Conservation (phyloP, 805 yeast genomes). For the Wickerhamiella domercqiae region DNA sequence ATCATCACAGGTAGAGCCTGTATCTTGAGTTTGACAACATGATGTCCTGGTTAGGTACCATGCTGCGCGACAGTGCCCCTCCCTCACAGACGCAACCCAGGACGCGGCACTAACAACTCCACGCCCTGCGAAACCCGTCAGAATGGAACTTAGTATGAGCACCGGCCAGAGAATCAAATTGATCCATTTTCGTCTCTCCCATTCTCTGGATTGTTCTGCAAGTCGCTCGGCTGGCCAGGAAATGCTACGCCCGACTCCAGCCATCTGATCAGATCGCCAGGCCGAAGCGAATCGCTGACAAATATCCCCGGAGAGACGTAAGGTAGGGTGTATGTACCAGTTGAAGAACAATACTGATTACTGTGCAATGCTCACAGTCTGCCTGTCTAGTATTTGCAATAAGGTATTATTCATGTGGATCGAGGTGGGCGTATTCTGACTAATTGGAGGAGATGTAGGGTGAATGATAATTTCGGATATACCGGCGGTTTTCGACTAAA, state of each 20-base stretch:
- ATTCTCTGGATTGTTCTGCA: neutral
- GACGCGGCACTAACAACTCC: slow-evolving; percentile 62
- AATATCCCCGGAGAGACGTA: too few species aligned
- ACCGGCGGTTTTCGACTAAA: too few species aligned
- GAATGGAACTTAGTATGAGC: slow-evolving; percentile 51
- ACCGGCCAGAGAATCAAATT: slow-evolving; percentile 21
- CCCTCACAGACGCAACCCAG: slow-evolving; percentile 58
- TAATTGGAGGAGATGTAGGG: too few species aligned
- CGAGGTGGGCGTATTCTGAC: too few species aligned
- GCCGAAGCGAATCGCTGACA: too few species aligned
- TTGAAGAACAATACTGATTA: too few species aligned
- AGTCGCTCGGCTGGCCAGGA: slow-evolving; percentile 4
- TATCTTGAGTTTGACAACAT: slow-evolving; percentile 38
- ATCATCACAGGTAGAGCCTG: slow-evolving; percentile 25
- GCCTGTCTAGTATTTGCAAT: too few species aligned
- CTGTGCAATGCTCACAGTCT: too few species aligned
- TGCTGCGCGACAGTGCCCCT: slow-evolving; percentile 55
- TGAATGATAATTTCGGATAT: too few species aligned
- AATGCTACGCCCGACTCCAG: neutral
- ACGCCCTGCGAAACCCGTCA: slow-evolving; percentile 70
- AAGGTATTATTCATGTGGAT: too few species aligned
- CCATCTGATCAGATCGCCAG: too few species aligned
- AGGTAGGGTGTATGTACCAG: too few species aligned
- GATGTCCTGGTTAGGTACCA: slow-evolving; percentile 57
- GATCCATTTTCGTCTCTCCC: neutral